phyloP scores from a whole-genome alignment of 192 early-diverging fungal species.

The Coemansia sp. region DNA sequence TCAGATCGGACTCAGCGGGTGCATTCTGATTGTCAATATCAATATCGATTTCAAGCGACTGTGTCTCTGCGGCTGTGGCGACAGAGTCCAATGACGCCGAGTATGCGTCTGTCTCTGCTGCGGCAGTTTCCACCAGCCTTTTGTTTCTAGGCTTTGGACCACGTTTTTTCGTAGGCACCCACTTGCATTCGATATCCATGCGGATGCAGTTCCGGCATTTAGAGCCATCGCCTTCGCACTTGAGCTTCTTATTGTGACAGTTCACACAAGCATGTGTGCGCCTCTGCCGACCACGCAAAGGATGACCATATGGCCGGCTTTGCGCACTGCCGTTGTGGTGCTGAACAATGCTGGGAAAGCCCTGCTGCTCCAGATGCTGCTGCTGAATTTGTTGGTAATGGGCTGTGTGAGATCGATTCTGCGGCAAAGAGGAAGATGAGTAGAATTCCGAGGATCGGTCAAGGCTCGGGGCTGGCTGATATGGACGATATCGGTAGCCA shows the following conservation, averaged over 20 bases:
- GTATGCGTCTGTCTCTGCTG: neutral
- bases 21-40: neutral
- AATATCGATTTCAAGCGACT: neutral
- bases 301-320: neutral
- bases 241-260: constrained; percentile 47
- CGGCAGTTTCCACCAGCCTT: neutral
- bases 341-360: neutral
- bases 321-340: neutral
- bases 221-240: constrained; percentile 36
- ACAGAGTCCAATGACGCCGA: neutral
- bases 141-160: constrained; percentile 41
- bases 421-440: neutral
- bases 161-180: constrained; percentile 50
- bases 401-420: neutral
- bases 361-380: neutral
- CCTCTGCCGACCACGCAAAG: constrained; percentile 20
- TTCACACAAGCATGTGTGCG: constrained; percentile 44
- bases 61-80: neutral
- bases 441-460: neutral
- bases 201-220: constrained; percentile 34
- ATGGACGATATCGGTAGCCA: constrained; percentile 41
- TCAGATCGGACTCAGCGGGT: neutral
- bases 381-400: neutral
- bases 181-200: constrained; percentile 37
- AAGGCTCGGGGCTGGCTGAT: constrained; percentile 1